Conservation (phyloP, 2,329 filamentous ascomycete genomes). For the Cyphellophora attinorum region DNA sequence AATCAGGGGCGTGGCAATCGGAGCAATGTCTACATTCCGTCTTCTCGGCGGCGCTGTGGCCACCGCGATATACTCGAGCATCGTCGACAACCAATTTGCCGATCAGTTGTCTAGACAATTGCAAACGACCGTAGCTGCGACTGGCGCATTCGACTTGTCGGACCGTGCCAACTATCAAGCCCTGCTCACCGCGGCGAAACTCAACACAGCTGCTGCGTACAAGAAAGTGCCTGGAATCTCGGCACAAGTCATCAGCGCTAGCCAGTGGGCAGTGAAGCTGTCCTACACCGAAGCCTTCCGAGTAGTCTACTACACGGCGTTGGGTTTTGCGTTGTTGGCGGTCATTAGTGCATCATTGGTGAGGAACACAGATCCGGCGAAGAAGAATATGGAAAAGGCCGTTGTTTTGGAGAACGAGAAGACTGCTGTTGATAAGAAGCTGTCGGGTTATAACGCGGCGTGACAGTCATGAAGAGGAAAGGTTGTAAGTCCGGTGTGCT, state of each 20-base stretch:
- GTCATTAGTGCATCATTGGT: conserved; percentile 6
- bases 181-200: conserved; percentile 25
- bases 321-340: conserved; percentile 14
- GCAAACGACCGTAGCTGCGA: conserved; percentile 23
- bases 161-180: conserved; percentile 23
- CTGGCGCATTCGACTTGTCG: too few species aligned
- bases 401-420: conserved; percentile 9
- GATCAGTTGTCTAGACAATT: conserved; percentile 4
- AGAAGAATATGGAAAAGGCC: conserved; percentile 10
- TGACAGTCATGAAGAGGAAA: neutral
- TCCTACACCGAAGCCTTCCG: conserved; percentile 34
- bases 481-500: neutral
- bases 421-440: neutral
- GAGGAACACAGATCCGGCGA: conserved; percentile 5
- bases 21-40: conserved; percentile 19
- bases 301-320: conserved; percentile 27
- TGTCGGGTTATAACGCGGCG: neutral
- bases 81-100: conserved; percentile 14
- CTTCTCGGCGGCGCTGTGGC: conserved; percentile 17
- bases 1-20: conserved; percentile 16
- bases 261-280: conserved; percentile 25
- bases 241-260: conserved; percentile 23
- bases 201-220: conserved; percentile 22
- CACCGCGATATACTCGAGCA: conserved; percentile 19
- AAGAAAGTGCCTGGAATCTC: conserved; percentile 26